Evolutionary conservation across 1,139 yeast species (phyloP), one percentile per base, ranked within the genome.

Genomic region (Yueomyces sp.): DNA sequence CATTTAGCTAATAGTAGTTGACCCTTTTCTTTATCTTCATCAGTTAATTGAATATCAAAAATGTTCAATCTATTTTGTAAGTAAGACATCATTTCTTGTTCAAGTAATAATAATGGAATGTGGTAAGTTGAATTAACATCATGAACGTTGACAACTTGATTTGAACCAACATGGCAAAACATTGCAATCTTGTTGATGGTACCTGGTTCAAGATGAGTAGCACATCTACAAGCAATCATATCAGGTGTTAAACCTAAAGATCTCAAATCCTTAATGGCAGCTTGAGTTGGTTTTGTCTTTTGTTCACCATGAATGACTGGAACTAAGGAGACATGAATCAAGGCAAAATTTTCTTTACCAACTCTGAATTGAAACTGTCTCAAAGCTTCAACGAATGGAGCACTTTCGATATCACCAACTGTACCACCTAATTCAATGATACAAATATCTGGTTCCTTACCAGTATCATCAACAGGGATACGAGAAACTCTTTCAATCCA

Each of bases 301-400:
- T 91, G 96, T 70, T 91, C 99, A 48, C 97, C 98, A 53, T 87
- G 95, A 57, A 91, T 91, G 42, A 91, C 97, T 36, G 97, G 97
- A 39, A 91, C 97, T 54, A 91, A 73, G 40, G 97, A 89, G 45
- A 91, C 99, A 57, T 91, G 99, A 57, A 91, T 86, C 62, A 93
- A 73, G 19, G 96, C 95, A 67, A 93, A 91, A 69, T 85, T 91
- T 49, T 85, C 96, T 48, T 72, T 69, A 27, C 98, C 98, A 50
- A 89, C 97, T 62, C 96, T 78, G 69, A 91, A 91, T 70, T 91
- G 98, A 68, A 91, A 91, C 68, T 91, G 99, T 72, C 99, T 85
- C 53, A 91, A 76, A 32, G 99, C 98, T 69, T 91, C 99, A 45
- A 91, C 97, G 55, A 91, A 91, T 32, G 99, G 98, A 42, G 98